Base-by-base conservation (phyloP, 331 rosid genomes). In the Erythrophleum ivorense region DNA sequence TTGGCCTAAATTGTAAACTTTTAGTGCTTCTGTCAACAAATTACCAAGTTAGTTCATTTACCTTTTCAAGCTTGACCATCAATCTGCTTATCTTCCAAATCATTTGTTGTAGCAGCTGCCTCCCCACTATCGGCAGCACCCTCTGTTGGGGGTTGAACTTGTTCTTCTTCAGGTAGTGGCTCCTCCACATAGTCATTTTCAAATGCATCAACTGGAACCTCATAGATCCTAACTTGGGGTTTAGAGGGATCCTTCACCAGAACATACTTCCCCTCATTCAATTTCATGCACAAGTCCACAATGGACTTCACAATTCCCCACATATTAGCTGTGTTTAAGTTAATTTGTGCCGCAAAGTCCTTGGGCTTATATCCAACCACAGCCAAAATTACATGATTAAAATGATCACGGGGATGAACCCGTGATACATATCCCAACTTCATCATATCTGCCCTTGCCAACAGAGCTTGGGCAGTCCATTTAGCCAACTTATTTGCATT, bases 161-260 rank as follows among this genome's bases (percentile, higher is more conserved):
- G 98, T 24, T 95, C 97, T 0, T 92, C 97, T 81, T 95, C 98
- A 0, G 98, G 97, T 34, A 92, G 86, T 0, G 98, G 98, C 82
- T 92, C 98, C 88, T 95, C 98, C 55, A 91, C 97, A 55, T 92
- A 95, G 83, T 95, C 98, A 41, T 95, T 95, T 82, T 95, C 97
- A 79, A 95, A 95, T 0, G 98, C 95, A 87, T 95, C 97, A 0
- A 85, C 83, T 0, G 97, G 97, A 79, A 95, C 97, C 85, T 94
- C 97, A 72, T 94, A 94, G 78, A 94, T 94, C 84, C 98, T 90
- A 85, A 94, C 97, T 73, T 94, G 97, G 0, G 98, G 98, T 87
- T 94, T 94, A 1, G 95, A 66, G 9, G 97, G 98, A 78, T 94
- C 97, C 87, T 94, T 94, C 58, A 94, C 97, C 50, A 94, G 87